Percentiles rank a stretch among this genome's conserved stretches.
Conservation (phyloP, 805 yeast species). For the Yarrowia alimentaria region DNA sequence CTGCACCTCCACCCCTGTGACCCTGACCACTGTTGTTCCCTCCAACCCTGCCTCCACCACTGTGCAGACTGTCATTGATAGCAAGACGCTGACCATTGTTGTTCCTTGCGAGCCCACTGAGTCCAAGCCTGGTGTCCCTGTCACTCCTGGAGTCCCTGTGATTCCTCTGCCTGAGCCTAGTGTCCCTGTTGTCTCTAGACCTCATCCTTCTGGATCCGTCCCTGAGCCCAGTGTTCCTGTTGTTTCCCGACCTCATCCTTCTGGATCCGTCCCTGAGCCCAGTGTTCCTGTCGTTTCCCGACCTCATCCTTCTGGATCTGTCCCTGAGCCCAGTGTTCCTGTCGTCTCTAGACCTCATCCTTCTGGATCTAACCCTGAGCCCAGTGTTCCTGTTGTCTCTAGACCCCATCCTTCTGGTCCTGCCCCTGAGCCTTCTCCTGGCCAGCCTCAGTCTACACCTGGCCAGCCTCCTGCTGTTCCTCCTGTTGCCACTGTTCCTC, state of each 20-base stretch:
- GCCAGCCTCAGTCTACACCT: slow-evolving; percentile 6
- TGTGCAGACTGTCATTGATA: slow-evolving; percentile 74
- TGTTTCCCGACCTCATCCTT: no score
- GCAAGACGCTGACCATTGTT: slow-evolving; percentile 91
- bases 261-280: background rate
- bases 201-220: no score
- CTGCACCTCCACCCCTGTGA: slow-evolving; percentile 14
- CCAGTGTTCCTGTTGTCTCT: no score
- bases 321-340: no score
- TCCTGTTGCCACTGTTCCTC: background rate
- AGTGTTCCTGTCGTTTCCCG: no score
- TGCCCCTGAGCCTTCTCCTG: background rate
- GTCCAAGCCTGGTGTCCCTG: background rate
- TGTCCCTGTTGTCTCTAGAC: no score
- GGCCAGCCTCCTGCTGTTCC: background rate
- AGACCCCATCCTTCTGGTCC: background rate
- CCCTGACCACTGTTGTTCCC: slow-evolving; percentile 7
- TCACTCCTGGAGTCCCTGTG: no score
- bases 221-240: no score
- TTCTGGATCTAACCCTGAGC: no score
- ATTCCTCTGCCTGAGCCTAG: no score
- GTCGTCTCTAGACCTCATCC: no score
- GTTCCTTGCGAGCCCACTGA: slow-evolving; percentile 40
- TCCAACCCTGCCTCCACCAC: slow-evolving; percentile 10
- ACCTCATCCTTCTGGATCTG: no score